phyloP scores from a whole-genome alignment of 345 rosid genomes.

The Boechera divaricarpa region DNA sequence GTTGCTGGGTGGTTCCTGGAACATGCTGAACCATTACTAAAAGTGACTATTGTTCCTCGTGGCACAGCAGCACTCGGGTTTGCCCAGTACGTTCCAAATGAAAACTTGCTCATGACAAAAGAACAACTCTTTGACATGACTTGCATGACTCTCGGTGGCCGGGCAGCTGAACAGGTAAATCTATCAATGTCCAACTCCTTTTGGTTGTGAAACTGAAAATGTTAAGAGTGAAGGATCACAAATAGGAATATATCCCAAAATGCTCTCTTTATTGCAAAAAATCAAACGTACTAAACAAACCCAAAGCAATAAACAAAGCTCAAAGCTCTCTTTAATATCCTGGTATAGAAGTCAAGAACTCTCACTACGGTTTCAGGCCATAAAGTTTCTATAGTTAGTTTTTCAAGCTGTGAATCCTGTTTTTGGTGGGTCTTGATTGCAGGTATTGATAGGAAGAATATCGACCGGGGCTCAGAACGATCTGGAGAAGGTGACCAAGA shows the following conservation, averaged over 20 bases:
- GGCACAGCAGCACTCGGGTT: conserved; percentile 97
- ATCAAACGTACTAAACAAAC: neutral
- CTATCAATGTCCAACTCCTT: conserved; percentile 7
- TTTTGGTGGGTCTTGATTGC: conserved; percentile 31
- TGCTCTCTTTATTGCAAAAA: neutral
- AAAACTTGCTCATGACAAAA: conserved; percentile 92
- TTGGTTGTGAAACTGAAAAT: conserved; percentile 11
- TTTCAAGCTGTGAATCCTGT: conserved; percentile 10
- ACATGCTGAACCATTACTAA: conserved; percentile 91
- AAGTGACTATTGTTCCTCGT: conserved; percentile 96
- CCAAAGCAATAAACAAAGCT: neutral
- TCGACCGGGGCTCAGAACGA: conserved; percentile 97
- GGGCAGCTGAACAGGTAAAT: conserved; percentile 94
- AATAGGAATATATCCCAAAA: neutral
- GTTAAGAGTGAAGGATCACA: conserved; percentile 18
- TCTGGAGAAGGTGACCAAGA: conserved; percentile 93
- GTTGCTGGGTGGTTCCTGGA: conserved; percentile 97
- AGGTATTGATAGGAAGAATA: conserved; percentile 87
- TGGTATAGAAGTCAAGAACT: neutral
- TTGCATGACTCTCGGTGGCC: conserved; percentile 97
- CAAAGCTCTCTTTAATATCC: neutral
- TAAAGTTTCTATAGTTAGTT: neutral
- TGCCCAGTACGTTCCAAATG: conserved; percentile 97
- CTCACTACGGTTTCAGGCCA: conserved; percentile 11
- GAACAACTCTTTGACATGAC: conserved; percentile 98